Evolutionary conservation across 208 protist species (phyloP).

Genomic region (Trypanosoma grayi): DNA sequence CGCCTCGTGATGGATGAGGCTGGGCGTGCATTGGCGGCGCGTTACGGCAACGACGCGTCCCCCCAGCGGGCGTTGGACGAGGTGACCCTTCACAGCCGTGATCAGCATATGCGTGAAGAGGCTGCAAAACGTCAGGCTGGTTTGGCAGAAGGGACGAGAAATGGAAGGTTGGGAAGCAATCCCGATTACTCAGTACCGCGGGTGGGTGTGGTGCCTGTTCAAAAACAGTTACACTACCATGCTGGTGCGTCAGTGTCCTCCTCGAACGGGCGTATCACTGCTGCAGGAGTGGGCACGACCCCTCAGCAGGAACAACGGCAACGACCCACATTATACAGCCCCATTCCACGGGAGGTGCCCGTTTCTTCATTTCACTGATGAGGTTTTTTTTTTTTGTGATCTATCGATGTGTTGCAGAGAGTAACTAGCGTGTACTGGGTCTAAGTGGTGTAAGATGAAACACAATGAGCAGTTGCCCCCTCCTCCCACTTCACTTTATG

Average conservation of each 20-base stretch:
- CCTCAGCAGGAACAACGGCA: not conserved
- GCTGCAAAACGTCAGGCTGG: not conserved
- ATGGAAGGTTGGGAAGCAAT: not conserved
- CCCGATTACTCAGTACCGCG: not conserved
- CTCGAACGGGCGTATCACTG: not conserved
- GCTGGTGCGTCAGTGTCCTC: not conserved
- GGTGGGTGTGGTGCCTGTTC: not conserved
- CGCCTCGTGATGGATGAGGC: conserved; percentile 21
- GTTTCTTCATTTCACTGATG: conserved; percentile 16
- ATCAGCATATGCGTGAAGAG: conserved; percentile 3
- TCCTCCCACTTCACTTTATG: too few relatives aligned
- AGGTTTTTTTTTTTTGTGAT: not conserved
- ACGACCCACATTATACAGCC: not conserved
- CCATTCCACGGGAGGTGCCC: conserved; percentile 6
- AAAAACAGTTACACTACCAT: not conserved
- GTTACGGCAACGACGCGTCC: not conserved
- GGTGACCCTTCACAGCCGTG: not conserved
- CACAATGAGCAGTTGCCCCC: too few relatives aligned
- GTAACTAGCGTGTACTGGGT: not conserved
- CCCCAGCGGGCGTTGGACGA: not conserved
- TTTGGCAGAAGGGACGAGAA: not conserved
- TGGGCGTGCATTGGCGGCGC: not conserved
- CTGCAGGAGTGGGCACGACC: not conserved
- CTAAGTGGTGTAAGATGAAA: too few relatives aligned
- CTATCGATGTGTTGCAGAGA: not conserved